phyloP scores from a whole-genome alignment of 129 eudicot genomes.

The Oenanthe sinensis region DNA sequence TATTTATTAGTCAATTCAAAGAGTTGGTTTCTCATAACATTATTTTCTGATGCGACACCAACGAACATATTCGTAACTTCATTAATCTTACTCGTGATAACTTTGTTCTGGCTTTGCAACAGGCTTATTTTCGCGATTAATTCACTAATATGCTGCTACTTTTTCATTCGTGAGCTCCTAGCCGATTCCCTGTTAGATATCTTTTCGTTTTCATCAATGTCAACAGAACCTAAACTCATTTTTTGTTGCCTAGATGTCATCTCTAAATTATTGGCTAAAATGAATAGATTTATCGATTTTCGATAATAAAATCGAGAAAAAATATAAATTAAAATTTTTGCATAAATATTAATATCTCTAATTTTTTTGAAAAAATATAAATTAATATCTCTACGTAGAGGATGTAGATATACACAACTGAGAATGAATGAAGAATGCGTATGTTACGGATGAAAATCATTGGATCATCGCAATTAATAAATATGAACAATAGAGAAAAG shows the following conservation, averaged over 20 bases:
- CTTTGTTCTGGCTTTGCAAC: slow-evolving; percentile 20
- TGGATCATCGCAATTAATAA: no score
- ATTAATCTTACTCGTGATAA: slow-evolving; percentile 17
- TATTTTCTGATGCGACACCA: slow-evolving; percentile 27
- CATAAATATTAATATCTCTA: no score
- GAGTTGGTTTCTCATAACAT: not conserved
- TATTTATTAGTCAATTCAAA: no score
- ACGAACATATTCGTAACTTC: slow-evolving; percentile 13
- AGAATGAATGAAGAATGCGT: slow-evolving; percentile 44
- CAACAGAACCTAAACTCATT: slow-evolving; percentile 19
- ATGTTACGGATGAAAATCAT: slow-evolving; percentile 25
- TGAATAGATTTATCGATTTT: no score
- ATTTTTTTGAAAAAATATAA: no score
- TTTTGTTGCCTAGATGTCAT: slow-evolving; percentile 20
- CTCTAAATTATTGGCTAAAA: not conserved
- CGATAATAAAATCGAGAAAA: no score
- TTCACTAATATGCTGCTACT: slow-evolving; percentile 36
- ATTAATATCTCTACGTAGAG: slow-evolving; percentile 19
- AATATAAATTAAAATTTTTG: no score
- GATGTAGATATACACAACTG: slow-evolving; percentile 46
- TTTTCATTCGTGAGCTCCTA: slow-evolving; percentile 38
- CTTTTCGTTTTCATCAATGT: slow-evolving; percentile 38
- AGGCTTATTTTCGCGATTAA: slow-evolving; percentile 22
- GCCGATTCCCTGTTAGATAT: slow-evolving; percentile 43
- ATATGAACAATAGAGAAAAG: no score